These are phyloP conservation scores for Ustilago xerochloae DNA, from an alignment of 1,284 basidiomycete species.

Conservation along the genomic window DNA sequence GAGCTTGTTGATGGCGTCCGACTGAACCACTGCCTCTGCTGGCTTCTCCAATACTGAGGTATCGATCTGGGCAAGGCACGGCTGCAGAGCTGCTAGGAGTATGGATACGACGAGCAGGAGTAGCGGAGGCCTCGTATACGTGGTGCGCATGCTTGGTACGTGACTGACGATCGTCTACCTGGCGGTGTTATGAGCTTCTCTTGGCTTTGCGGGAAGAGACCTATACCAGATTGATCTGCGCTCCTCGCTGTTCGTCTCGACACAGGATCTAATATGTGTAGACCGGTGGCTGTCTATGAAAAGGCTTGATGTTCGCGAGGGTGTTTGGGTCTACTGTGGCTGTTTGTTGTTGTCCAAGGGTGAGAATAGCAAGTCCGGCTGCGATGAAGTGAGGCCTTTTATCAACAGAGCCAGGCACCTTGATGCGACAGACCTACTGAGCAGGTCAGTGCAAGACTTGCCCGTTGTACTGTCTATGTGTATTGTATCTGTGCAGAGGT, in stretches of 20 bases:
- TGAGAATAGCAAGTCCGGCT: not conserved
- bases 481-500: no score
- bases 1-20: not conserved
- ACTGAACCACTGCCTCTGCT: not conserved
- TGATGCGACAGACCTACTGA: not conserved
- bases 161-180: no score
- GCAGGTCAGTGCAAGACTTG: no score
- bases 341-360: not conserved
- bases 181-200: no score
- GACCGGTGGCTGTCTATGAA: not conserved
- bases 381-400: not conserved
- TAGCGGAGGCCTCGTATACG: not conserved
- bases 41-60: not conserved
- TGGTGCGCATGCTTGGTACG: no score
- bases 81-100: not conserved
- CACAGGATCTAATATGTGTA: no score
- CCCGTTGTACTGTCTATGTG: no score
- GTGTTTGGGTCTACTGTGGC: not conserved
- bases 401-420: not conserved
- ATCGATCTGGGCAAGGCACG: not conserved
- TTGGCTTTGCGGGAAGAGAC: no score
- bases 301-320: not conserved
- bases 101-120: not conserved
- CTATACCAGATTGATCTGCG: no score
- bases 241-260: no score